Base-by-base conservation (phyloP, 2,329 filamentous ascomycete genomes). In the Talaromyces sp. region DNA sequence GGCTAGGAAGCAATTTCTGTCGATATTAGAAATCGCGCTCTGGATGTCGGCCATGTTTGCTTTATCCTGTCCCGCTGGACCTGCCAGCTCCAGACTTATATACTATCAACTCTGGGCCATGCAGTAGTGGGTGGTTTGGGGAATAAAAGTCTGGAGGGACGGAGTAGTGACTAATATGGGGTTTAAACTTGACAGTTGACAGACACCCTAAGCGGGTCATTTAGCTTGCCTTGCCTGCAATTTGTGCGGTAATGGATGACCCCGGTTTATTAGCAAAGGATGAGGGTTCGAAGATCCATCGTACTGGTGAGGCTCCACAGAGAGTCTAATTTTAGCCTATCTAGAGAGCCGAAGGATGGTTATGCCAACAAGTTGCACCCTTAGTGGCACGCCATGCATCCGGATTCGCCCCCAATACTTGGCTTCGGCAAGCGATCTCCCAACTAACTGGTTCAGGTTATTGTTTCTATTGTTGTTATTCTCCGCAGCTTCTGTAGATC, bases 1-100 rank as follows among this genome's bases (percentile, higher is more conserved):
- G 2, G 66, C 70, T 60, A 77, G 74, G 59, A 80, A 80, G 2
- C 21, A 8, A 17, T 14, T 8, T 51, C 29, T 26, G 49, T 51
- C 24, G 17, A 51, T 27, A 29, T n/a, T n/a, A n/a, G 3, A 51
- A 8, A 17, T 24, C 5, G 49, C 49, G 49, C 49, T 51, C 19
- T 51, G 3, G 24, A 51, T 51, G 9, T 26, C 21, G 21, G 17
- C 24, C 49, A 51, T 51, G 13, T 17, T 51, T 27, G 49, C 24
- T 26, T 32, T 32, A 32, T 29, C 24, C 2, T 51, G 14, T 29
- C 21, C 49, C 11, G 24, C 49, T 51, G 49, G 49, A 51, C 49
- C 49, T 51, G 49, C 49, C 49, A 51, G 49, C 21, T 29, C 10
- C 14, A 51, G 26, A 51, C 13, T 24, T 3, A n/a, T 9, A 26